Base-by-base conservation (phyloP, 1,139 yeast species). In the Hyphopichia buzzinii region DNA sequence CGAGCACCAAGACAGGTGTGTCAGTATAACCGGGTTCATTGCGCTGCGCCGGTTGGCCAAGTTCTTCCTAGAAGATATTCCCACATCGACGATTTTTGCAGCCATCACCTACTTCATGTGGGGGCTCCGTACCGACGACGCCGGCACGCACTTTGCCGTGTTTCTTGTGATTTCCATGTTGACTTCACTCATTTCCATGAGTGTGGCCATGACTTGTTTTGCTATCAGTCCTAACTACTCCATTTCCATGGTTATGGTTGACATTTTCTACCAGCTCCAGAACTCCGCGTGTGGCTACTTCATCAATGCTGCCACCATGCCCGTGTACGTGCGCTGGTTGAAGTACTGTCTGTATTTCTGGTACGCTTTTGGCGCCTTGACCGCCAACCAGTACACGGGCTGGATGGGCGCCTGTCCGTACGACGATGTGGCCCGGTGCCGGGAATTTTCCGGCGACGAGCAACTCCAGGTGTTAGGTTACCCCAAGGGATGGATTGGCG, bases 281-380 rank as follows among this genome's bases (percentile, higher is more conserved):
- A 79, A 86, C 35, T 76, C 83, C 68, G 87, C 89, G 0, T 82
- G 89, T 57, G 96, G 96, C 0, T 85, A 79, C 57, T 86, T 84
- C 50, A 85, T 82, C 15, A 86, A 84, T 56, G 79, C 90, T 0
- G 65, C 71, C 13, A 72, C 80, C 2, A 75, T 86, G 81, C 95
- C 95, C 0, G 95, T 85, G 3, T 87, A 87, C 50, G 95, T 87
- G 4, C 70, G 90, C 26, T 87, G 96, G 96, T 71, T 81, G 4
- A 84, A 82, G 50, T 87, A 85, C 55, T 59, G 81, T 36, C 81
- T 90, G 0, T 83, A 79, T 50, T 74, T 84, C 39, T 87, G 92
- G 85, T 86, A 84, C 49, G 81, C 80, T 0, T 84, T 83, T 58
- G 94, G 94, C 1, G 82, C 84, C 0, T 55, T 82, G 38, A 49